Conservation (phyloP, 805 yeast genomes). For the Wickerhamiella domercqiae region DNA sequence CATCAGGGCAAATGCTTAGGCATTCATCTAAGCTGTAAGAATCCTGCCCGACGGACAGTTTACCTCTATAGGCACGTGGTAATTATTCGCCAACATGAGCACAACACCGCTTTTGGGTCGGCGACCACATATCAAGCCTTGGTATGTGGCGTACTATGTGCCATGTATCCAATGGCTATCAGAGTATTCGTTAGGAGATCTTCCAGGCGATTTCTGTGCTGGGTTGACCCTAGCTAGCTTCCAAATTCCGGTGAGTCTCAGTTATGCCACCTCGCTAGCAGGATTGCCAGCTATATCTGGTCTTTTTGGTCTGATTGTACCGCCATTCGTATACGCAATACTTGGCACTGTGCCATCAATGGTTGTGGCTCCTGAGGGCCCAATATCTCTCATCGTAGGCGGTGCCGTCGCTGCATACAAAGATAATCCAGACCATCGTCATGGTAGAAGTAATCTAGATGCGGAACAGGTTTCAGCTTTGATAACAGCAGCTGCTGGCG, state of each 20-base stretch:
- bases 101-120: too few species aligned
- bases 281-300: constrained; percentile 75
- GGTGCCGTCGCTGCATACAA: constrained; percentile 50
- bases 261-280: constrained; percentile 71
- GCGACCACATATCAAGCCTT: too few species aligned
- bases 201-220: constrained; percentile 56
- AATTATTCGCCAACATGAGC: too few species aligned
- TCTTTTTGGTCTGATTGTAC: constrained; percentile 55
- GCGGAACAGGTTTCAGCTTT: constrained; percentile 48
- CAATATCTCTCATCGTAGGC: constrained; percentile 70
- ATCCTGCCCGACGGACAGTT: too few species aligned
- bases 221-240: constrained; percentile 82
- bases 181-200: constrained; percentile 25
- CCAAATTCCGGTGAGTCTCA: constrained; percentile 78
- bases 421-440: constrained; percentile 25
- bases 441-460: constrained; percentile 20
- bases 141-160: constrained; percentile 34
- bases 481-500: constrained; percentile 63
- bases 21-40: too few species aligned
- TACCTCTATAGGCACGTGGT: too few species aligned
- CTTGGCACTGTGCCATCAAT: constrained; percentile 78
- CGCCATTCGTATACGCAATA: constrained; percentile 62
- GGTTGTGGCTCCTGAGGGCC: constrained; percentile 88
- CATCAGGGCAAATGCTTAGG: too few species aligned
- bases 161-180: constrained; percentile 43